phyloP scores from a whole-genome alignment of 495 filamentous ascomycete species.

The Podospora fimiseda region DNA sequence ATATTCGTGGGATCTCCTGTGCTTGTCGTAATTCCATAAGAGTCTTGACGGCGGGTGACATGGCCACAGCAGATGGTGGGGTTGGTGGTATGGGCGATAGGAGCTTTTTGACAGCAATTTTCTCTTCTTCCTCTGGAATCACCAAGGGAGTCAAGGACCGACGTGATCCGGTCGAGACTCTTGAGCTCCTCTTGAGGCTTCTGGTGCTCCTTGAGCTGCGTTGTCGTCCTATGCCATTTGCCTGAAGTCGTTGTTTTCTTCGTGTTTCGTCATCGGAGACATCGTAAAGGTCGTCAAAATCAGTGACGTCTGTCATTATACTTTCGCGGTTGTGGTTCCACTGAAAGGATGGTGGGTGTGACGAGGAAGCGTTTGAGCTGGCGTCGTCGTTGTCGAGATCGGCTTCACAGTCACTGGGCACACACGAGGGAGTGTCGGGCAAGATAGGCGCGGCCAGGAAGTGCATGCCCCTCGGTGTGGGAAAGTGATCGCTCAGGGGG shows the following conservation, averaged over 20 bases:
- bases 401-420: constrained; percentile 27
- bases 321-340: constrained; percentile 48
- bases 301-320: constrained; percentile 50
- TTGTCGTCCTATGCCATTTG: constrained; percentile 32
- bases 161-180: constrained; percentile 26
- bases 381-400: constrained; percentile 33
- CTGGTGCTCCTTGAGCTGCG: constrained; percentile 27
- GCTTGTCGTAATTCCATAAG: constrained; percentile 51
- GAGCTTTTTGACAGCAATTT: constrained; percentile 26
- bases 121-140: constrained; percentile 50
- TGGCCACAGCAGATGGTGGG: constrained; percentile 65
- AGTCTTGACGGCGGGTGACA: constrained; percentile 67
- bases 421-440: constrained; percentile 39
- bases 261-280: constrained; percentile 57
- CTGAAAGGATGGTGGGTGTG: constrained; percentile 41
- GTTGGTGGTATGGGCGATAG: constrained; percentile 69
- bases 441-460: constrained; percentile 51
- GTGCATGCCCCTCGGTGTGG: constrained; percentile 52
- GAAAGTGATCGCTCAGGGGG: constrained; percentile 55
- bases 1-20: constrained; percentile 59
- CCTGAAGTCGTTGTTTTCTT: constrained; percentile 25
- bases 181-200: constrained; percentile 18
- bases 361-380: constrained; percentile 44
- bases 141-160: constrained; percentile 58
- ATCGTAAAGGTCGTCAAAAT: constrained; percentile 84